phyloP scores from a whole-genome alignment of 331 rosid genomes.

The Cydonia oblonga region DNA sequence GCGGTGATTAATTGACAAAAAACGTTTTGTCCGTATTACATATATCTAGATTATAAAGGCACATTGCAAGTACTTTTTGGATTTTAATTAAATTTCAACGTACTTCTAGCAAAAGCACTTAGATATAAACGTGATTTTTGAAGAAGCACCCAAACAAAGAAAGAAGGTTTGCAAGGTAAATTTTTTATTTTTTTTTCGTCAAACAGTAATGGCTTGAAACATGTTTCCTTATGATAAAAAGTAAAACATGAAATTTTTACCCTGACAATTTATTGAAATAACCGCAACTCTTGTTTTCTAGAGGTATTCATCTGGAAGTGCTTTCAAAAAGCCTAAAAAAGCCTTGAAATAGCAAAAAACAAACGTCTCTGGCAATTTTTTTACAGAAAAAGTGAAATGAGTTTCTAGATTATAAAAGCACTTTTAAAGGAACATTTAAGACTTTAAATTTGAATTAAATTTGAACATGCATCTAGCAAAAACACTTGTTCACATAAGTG shows the following conservation, averaged over 20 bases:
- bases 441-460: no score
- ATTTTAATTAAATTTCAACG: no score
- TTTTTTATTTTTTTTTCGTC: not conserved
- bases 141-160: rapidly evolving
- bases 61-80: rapidly evolving
- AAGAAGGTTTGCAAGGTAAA: not conserved
- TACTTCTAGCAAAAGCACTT: rapidly evolving
- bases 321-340: not conserved
- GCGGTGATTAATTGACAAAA: not conserved
- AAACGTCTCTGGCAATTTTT: not conserved
- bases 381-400: rapidly evolving
- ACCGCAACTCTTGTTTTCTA: not conserved
- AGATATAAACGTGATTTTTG: rapidly evolving
- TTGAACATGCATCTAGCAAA: not conserved
- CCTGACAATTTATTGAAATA: rapidly evolving
- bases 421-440: not conserved
- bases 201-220: not conserved
- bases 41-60: not conserved
- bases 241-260: not conserved
- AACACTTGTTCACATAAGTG: not conserved
- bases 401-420: no score
- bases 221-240: not conserved
- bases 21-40: not conserved
- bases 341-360: not conserved
- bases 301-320: not conserved